Evolutionary conservation across 768 basidiomycete genomes (phyloP).

Genomic region (Nidularia sp.): DNA sequence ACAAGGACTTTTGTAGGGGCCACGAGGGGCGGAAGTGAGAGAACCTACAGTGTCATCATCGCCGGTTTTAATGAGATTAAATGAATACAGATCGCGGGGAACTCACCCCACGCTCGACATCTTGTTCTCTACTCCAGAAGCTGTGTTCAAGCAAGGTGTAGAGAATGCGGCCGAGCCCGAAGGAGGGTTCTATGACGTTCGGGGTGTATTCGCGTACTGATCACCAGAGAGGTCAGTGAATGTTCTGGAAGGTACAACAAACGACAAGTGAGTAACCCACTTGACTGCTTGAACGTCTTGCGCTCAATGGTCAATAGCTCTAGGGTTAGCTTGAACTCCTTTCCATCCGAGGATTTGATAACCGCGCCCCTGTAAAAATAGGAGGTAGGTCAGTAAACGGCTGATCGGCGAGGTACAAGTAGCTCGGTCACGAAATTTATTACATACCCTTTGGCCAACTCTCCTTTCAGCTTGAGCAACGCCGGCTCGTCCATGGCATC

Average conservation of each 20-base stretch:
- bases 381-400: constrained; percentile 1
- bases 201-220: constrained; percentile 93
- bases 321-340: constrained; percentile 65
- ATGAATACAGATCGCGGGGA: constrained; percentile 4
- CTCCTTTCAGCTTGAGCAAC: constrained; percentile 61
- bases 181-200: constrained; percentile 98
- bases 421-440: constrained; percentile 12
- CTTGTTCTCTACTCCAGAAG: constrained; percentile 93
- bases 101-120: constrained; percentile 84
- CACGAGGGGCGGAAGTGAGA: constrained; percentile 84
- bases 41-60: constrained; percentile 48
- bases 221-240: constrained; percentile 3
- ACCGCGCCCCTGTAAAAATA: constrained; percentile 40
- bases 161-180: constrained; percentile 94
- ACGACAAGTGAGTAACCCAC: constrained; percentile 36
- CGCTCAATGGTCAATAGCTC: constrained; percentile 74
- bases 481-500: constrained; percentile 62
- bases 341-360: constrained; percentile 57
- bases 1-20: constrained; percentile 97
- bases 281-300: constrained; percentile 83
- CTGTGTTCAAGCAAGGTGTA: constrained; percentile 93
- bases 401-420: constrained; percentile 1
- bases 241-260: constrained; percentile 4
- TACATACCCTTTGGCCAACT: constrained; percentile 67
- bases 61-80: neutral